Evolutionary conservation across 176 grass and related monocot genomes (phyloP).

Genomic region (Cenchrus fungigraminus): DNA sequence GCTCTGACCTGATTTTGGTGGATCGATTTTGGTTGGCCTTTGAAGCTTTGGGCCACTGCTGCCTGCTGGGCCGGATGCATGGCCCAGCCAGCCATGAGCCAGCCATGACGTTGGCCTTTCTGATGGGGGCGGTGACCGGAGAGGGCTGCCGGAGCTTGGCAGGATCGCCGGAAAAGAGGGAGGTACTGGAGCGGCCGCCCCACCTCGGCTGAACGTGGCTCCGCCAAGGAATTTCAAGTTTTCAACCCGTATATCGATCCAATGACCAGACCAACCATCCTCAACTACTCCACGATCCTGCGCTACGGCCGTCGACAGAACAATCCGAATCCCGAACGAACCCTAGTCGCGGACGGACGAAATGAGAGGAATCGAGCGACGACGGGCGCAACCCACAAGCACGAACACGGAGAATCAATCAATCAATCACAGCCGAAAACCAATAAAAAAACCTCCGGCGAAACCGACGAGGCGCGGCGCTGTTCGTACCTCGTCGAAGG

Average conservation of each 20-base stretch:
- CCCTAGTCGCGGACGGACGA: neutral
- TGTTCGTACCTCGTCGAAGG: slow-evolving; percentile 32
- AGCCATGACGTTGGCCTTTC: too few relatives aligned
- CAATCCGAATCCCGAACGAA: slow-evolving; percentile 6
- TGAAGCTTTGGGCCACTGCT: too few relatives aligned
- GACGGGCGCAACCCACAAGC: neutral
- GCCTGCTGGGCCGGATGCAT: too few relatives aligned
- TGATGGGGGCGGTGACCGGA: too few relatives aligned
- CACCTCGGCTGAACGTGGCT: too few relatives aligned
- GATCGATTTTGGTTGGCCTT: too few relatives aligned
- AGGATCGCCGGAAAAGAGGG: too few relatives aligned
- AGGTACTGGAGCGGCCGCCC: too few relatives aligned
- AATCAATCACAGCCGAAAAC: neutral
- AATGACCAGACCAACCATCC: neutral
- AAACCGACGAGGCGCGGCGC: neutral
- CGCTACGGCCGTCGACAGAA: neutral
- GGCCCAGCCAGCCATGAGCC: too few relatives aligned
- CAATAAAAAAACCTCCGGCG: too few relatives aligned
- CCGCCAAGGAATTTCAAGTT: neutral
- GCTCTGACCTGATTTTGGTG: too few relatives aligned
- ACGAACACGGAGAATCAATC: neutral
- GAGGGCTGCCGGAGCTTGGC: too few relatives aligned
- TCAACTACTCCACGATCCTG: neutral
- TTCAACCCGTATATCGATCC: neutral
- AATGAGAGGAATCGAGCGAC: neutral